These are phyloP conservation scores for Pleurozium schreberi DNA, from an alignment of 225 moss, liverwort and hornwort species.

Conservation along the genomic window DNA sequence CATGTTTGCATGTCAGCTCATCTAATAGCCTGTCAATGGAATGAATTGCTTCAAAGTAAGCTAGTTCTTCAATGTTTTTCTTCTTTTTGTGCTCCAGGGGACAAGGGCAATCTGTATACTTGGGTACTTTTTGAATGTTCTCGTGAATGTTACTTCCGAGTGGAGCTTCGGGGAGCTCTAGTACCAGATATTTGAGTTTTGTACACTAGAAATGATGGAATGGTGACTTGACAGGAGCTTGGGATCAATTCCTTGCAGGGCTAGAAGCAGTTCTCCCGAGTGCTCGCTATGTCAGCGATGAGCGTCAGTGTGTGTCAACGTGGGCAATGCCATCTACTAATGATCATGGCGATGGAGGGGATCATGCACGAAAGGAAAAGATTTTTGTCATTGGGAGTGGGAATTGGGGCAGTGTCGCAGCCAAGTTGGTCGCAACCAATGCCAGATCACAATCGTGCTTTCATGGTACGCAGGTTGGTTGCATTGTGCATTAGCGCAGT, in stretches of 20 bases:
- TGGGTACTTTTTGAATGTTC: background rate
- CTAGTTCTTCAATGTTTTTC: background rate
- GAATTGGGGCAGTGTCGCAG: constrained; percentile 72
- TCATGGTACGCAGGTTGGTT: constrained; percentile 18
- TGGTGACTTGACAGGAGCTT: background rate
- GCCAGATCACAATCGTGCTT: constrained; percentile 29
- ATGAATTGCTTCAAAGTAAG: background rate
- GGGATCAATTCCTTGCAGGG: background rate
- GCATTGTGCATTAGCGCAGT: background rate
- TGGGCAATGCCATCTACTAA: background rate
- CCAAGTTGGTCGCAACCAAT: constrained; percentile 51
- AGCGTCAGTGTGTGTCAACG: constrained; percentile 1
- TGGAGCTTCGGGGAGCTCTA: background rate
- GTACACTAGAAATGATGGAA: background rate
- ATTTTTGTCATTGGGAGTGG: constrained; percentile 67
- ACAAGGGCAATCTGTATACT: background rate
- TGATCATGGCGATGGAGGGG: background rate
- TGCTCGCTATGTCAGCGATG: background rate
- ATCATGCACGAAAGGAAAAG: constrained; percentile 12
- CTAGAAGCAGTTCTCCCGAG: background rate
- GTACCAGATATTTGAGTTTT: background rate
- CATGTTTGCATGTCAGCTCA: background rate
- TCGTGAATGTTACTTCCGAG: too few relatives aligned
- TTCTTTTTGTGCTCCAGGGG: background rate
- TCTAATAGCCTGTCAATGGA: background rate